phyloP scores from a whole-genome alignment of 2,329 filamentous ascomycete species.

The Paecilomyces fulvus region DNA sequence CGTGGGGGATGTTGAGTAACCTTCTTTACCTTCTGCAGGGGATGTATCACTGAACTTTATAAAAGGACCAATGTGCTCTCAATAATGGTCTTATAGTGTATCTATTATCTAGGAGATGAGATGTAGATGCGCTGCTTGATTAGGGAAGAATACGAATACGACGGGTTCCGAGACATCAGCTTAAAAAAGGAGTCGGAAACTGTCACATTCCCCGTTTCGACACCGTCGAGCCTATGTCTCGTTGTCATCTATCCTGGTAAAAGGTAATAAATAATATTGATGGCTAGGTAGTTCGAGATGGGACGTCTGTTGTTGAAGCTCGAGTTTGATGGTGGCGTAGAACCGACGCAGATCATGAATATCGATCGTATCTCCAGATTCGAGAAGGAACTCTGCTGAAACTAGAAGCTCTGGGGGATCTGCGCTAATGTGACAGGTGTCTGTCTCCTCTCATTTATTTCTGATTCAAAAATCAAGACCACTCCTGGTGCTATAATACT shows the following conservation, averaged over 20 bases:
- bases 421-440: neutral
- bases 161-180: neutral
- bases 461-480: too few species aligned
- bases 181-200: neutral
- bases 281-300: neutral
- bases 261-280: neutral
- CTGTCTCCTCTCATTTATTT: too few species aligned
- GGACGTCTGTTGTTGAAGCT: neutral
- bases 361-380: neutral
- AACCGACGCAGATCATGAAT: neutral
- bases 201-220: neutral
- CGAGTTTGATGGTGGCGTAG: neutral
- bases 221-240: neutral
- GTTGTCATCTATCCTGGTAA: neutral
- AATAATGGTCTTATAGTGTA: too few species aligned
- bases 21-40: too few species aligned
- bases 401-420: neutral
- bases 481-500: too few species aligned
- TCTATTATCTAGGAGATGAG: too few species aligned
- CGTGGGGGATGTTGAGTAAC: too few species aligned
- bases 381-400: neutral
- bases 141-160: neutral
- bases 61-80: too few species aligned
- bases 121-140: too few species aligned
- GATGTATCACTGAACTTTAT: too few species aligned